Conservation (phyloP, 148 eudicot species). For the Gaultheria prostrata region DNA sequence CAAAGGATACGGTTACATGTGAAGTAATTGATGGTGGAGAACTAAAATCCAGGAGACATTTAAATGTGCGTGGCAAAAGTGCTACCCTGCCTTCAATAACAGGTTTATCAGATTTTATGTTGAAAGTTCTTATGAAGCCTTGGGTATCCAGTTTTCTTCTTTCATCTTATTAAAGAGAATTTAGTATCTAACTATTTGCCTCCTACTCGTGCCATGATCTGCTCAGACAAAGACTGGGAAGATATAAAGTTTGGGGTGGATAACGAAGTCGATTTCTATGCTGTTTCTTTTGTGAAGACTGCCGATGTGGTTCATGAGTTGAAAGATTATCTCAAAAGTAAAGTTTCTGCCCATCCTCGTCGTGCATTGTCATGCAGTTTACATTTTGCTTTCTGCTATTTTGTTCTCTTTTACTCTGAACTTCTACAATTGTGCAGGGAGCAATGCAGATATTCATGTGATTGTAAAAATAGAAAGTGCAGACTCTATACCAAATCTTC, state of each 20-base stretch:
- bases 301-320: constrained; percentile 83
- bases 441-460: constrained; percentile 86
- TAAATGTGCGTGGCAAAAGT: constrained; percentile 97
- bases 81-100: constrained; percentile 96
- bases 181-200: not conserved
- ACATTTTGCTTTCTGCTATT: not conserved
- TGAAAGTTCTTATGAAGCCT: not conserved
- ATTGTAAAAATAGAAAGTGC: constrained; percentile 95
- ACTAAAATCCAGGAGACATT: constrained; percentile 82
- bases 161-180: not conserved
- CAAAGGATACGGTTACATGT: constrained; percentile 73
- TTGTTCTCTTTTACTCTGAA: not conserved
- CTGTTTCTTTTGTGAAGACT: constrained; percentile 96
- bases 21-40: constrained; percentile 94
- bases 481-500: constrained; percentile 92
- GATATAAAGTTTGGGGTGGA: constrained; percentile 99
- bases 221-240: constrained; percentile 96
- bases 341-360: constrained; percentile 10
- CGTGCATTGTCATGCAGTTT: not conserved
- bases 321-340: constrained; percentile 83
- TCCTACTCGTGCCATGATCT: constrained; percentile 13
- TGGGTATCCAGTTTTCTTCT: not conserved
- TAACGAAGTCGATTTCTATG: constrained; percentile 88
- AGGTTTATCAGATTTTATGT: constrained; percentile 40
- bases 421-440: constrained; percentile 41